Conservation (phyloP, 805 yeast species). For the Pichia gijzeniarum region DNA sequence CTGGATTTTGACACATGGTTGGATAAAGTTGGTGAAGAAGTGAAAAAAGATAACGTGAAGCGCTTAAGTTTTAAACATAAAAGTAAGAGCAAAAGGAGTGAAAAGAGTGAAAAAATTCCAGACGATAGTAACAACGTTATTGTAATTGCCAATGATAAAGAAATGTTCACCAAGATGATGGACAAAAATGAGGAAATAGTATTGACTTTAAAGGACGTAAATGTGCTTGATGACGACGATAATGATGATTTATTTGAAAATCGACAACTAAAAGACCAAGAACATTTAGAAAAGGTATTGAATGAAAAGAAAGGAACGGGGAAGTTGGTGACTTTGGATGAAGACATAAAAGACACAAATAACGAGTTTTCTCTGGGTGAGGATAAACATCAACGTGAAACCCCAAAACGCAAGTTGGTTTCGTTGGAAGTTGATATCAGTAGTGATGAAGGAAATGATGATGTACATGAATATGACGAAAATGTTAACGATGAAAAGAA, state of each 20-base stretch:
- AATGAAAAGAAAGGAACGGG: constrained; percentile 28
- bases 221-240: constrained; percentile 19
- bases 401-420: constrained; percentile 14
- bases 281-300: constrained; percentile 18
- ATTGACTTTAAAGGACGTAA: constrained; percentile 34
- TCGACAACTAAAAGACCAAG: constrained; percentile 15
- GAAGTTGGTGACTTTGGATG: constrained; percentile 17
- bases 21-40: constrained; percentile 22
- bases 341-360: constrained; percentile 18
- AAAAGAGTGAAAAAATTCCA: constrained; percentile 16
- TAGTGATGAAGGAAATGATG: constrained; percentile 13
- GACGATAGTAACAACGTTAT: constrained; percentile 23
- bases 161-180: constrained; percentile 32
- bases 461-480: constrained; percentile 4
- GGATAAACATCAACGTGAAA: neutral
- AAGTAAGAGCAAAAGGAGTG: constrained; percentile 5
- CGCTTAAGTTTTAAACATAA: constrained; percentile 10
- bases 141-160: constrained; percentile 38
- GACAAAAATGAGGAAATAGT: constrained; percentile 39
- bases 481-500: constrained; percentile 7
- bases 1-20: constrained; percentile 32
- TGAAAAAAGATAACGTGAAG: constrained; percentile 2
- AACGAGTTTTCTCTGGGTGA: constrained; percentile 24
- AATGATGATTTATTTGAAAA: constrained; percentile 38
- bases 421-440: constrained; percentile 13